phyloP scores from a whole-genome alignment of 352 stramenopile genomes.

The Phytophthora uliginosa region DNA sequence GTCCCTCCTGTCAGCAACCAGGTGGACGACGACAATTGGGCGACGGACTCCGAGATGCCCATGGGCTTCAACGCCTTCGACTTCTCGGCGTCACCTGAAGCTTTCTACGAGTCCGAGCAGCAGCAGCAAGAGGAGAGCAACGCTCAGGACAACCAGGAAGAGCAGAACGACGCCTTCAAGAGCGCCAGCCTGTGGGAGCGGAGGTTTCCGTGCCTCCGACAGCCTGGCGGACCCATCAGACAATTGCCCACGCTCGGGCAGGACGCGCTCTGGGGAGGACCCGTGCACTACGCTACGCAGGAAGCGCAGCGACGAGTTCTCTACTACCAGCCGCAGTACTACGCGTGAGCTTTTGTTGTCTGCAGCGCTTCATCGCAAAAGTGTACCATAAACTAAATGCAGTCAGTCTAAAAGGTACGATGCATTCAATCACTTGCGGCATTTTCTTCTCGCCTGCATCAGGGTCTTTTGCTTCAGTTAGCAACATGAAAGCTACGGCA shows the following conservation, averaged over 20 bases:
- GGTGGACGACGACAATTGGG: conserved; percentile 23
- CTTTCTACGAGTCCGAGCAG: conserved; percentile 35
- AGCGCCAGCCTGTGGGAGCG: conserved; percentile 50
- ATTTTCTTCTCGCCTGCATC: conserved; percentile 16
- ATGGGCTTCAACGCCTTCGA: conserved; percentile 60
- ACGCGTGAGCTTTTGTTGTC: conserved; percentile 38
- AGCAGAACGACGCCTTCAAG: conserved; percentile 9
- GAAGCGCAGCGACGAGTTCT: conserved; percentile 33
- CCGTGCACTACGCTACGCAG: conserved; percentile 32
- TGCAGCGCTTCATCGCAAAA: neutral
- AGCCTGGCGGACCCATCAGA: conserved; percentile 4
- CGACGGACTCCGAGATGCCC: conserved; percentile 22
- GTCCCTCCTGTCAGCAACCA: conserved; percentile 31
- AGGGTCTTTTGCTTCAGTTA: neutral
- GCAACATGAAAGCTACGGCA: conserved; percentile 22
- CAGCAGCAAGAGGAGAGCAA: conserved; percentile 15
- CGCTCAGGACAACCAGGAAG: conserved; percentile 23
- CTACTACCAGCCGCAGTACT: conserved; percentile 48
- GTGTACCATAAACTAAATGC: conserved; percentile 21
- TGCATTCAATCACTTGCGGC: conserved; percentile 23
- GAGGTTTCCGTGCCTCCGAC: conserved; percentile 23
- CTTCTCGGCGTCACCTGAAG: conserved; percentile 51
- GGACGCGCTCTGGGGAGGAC: conserved; percentile 53
- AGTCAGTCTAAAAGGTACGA: conserved; percentile 14
- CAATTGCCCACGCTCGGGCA: conserved; percentile 49